Base-by-base conservation (phyloP, 257 asterid species). In the Petunia axillaris region DNA sequence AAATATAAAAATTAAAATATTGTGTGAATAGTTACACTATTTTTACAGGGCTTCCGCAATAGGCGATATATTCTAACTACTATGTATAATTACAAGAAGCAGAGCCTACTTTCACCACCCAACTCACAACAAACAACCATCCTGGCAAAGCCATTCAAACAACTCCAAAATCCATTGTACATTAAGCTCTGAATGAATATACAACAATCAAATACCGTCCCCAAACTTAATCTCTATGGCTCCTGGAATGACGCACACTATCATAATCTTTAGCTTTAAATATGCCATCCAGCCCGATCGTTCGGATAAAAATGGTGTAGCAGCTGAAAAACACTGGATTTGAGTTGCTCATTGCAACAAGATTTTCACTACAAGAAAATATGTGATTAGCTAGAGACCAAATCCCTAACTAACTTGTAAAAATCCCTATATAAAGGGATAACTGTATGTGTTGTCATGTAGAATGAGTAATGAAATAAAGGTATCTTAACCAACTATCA, bases 131-230 rank as follows among this genome's bases (percentile, higher is more conserved):
- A 46, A 80, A 80, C 54, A 71, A 60, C 75, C 13, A 64, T 15
- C 52, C 37, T 53, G 55, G n/a, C 50, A 5, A 54, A 62, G 65
- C 76, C 48, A 64, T 50, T 64, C 76, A 79, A 64, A 64, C 44
- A 71, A 77, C 73, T 77, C 35, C 44, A 77, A 58, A 52, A 41
- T 60, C 54, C 44, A 60, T 71, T 58, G 73, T 57, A 77, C 70
- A 77, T 58, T 64, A 64, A 79, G 82, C 82, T 79, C 82, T 46
- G 64, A 63, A 74, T 74, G 78, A 40, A 79, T 79, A 64, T 79
- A 79, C 76, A 79, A 79, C 44, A 79, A 78, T 64, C 50, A 78
- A 57, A 59, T 50, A 41, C 39, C 71, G 14, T 75, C 79, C 60
- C 46, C 64, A 25, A 53, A 48, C 73, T 54, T 16, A 44, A 77